Percentiles rank a stretch among this genome's conserved stretches.
Evolutionary conservation across 352 stramenopile genomes (phyloP).

Genomic region (Phytopythium delawarense): DNA sequence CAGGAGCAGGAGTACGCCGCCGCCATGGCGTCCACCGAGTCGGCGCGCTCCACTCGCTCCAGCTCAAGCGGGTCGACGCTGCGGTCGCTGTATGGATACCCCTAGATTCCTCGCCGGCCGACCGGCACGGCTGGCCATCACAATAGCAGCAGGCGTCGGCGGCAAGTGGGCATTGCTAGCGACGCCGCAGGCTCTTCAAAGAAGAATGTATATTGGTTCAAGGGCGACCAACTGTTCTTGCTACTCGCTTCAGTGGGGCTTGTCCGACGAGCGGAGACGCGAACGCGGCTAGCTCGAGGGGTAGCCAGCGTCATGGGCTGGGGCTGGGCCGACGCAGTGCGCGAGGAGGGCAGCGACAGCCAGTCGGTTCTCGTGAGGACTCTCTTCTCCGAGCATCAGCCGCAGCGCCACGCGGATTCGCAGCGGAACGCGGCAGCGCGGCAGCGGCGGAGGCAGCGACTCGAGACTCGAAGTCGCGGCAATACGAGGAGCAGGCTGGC

Average conservation of each 20-base stretch:
- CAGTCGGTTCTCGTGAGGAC: neutral
- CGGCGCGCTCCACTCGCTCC: conserved; percentile 22
- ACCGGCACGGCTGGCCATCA: neutral
- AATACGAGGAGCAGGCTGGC: neutral
- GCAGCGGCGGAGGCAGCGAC: neutral
- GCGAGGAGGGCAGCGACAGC: neutral
- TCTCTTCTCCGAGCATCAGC: neutral
- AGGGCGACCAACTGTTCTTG: neutral
- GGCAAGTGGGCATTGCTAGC: neutral
- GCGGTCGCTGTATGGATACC: conserved; percentile 8
- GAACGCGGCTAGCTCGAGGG: neutral
- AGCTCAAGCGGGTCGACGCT: conserved; percentile 9
- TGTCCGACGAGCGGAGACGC: neutral
- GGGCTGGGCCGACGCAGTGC: neutral
- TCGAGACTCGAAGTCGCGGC: neutral
- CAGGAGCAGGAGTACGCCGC: conserved; percentile 62
- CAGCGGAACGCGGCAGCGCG: neutral
- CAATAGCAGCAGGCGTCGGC: neutral
- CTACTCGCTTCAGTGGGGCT: neutral
- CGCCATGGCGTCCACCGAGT: conserved; percentile 2
- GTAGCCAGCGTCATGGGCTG: neutral
- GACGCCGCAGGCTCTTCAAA: neutral
- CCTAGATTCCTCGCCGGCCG: neutral
- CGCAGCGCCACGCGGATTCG: neutral
- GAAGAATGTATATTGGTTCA: neutral